phyloP scores from a whole-genome alignment of 805 yeast species.

The Nadsonia fulvescens region DNA sequence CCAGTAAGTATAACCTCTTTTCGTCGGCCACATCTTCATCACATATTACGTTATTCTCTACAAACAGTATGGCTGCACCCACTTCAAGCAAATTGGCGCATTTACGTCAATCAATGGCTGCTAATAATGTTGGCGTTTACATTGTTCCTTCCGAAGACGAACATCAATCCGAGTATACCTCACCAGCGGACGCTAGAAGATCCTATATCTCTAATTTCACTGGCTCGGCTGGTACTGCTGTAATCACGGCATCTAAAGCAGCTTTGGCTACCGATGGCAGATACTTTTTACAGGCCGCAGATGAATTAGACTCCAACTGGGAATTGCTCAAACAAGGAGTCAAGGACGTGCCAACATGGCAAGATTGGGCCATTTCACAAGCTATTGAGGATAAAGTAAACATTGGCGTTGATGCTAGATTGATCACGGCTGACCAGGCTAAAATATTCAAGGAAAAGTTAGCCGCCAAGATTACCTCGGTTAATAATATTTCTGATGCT shows the following conservation, averaged over 20 bases:
- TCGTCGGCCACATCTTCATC: too few species aligned
- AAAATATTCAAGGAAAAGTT: slow-evolving; percentile 14
- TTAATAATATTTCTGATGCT: slow-evolving; percentile 20
- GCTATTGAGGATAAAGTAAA: slow-evolving; percentile 29
- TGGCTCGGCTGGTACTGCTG: slow-evolving; percentile 85
- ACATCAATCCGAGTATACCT: slow-evolving; percentile 82
- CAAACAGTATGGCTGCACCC: slow-evolving; percentile 6
- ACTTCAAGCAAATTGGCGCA: slow-evolving; percentile 29
- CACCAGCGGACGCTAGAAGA: slow-evolving; percentile 65
- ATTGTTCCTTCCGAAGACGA: slow-evolving; percentile 79
- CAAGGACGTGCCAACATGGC: slow-evolving; percentile 61
- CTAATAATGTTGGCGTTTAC: slow-evolving; percentile 50
- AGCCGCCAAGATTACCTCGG: slow-evolving; percentile 12
- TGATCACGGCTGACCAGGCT: slow-evolving; percentile 33
- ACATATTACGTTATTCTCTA: too few species aligned
- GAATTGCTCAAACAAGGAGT: slow-evolving; percentile 59
- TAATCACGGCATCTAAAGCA: slow-evolving; percentile 55
- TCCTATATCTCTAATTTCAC: slow-evolving; percentile 70
- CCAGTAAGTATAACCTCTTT: too few species aligned
- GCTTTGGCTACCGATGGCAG: slow-evolving; percentile 87
- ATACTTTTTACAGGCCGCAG: slow-evolving; percentile 78
- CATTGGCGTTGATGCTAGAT: slow-evolving; percentile 71
- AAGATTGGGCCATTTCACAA: slow-evolving; percentile 50
- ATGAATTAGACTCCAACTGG: slow-evolving; percentile 73
- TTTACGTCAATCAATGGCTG: slow-evolving; percentile 47